phyloP scores from a whole-genome alignment of 2,329 filamentous ascomycete genomes.

The Dryadomyces quercus-mongolicae region DNA sequence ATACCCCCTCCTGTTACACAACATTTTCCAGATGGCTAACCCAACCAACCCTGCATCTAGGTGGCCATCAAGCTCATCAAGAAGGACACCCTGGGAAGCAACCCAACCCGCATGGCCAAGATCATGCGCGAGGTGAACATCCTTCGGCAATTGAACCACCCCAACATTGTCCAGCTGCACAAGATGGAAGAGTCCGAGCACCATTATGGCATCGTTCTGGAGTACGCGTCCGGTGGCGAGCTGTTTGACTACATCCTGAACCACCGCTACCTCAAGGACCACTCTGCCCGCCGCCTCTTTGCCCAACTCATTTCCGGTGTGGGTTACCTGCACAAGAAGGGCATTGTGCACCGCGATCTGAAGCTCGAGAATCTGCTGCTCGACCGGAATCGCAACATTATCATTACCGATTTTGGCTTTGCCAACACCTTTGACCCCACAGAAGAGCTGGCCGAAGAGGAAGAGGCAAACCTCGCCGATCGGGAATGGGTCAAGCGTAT shows the following conservation, averaged over 20 bases:
- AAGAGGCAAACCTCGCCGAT: conserved; percentile 77
- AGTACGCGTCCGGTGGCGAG: conserved; percentile 95
- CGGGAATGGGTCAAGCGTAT: conserved; percentile 78
- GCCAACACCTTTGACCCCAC: conserved; percentile 90
- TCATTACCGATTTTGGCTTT: conserved; percentile 98
- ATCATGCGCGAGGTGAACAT: conserved; percentile 97
- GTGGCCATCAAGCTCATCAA: conserved; percentile 98
- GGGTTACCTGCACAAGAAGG: conserved; percentile 95
- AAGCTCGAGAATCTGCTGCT: conserved; percentile 93
- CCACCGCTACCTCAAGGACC: conserved; percentile 91
- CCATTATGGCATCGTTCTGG: conserved; percentile 95
- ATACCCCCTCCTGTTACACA: background rate
- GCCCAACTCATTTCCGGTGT: conserved; percentile 94
- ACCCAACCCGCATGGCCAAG: conserved; percentile 82
- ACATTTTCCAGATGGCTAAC: background rate
- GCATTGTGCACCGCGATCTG: conserved; percentile 92
- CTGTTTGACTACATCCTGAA: conserved; percentile 98
- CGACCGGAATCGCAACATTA: conserved; percentile 95
- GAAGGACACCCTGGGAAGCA: conserved; percentile 76
- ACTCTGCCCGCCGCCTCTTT: conserved; percentile 79
- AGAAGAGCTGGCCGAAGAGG: conserved; percentile 81
- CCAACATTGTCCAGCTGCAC: conserved; percentile 91
- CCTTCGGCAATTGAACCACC: conserved; percentile 72
- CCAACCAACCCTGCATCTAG: conserved; percentile 32
- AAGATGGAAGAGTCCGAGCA: conserved; percentile 98